Percentiles rank a stretch among this genome's conserved stretches.
phyloP scores from a whole-genome alignment of 305 asterid species.

The Petunia hybrid region DNA sequence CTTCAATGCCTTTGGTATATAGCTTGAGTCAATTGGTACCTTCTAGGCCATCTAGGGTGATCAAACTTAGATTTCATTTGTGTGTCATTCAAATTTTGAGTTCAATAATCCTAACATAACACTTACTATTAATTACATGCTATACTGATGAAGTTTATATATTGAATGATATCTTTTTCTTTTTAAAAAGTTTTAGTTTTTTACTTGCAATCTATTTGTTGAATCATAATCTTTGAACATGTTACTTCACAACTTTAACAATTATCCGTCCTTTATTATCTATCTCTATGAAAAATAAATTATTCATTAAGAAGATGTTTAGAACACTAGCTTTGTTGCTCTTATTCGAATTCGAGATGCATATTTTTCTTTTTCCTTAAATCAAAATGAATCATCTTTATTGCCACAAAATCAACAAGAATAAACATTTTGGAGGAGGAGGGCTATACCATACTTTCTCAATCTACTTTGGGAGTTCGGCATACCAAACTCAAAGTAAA shows the following conservation, averaged over 20 bases:
- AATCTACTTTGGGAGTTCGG: no score
- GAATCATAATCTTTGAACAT: neutral
- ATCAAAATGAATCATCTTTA: no score
- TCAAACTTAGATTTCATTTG: neutral
- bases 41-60: conserved; percentile 9
- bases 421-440: no score
- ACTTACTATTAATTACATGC: neutral
- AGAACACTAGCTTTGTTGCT: neutral
- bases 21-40: conserved; percentile 1
- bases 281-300: neutral
- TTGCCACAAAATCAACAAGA: no score
- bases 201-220: neutral
- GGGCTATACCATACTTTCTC: no score
- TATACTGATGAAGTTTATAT: neutral
- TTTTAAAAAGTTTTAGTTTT: neutral
- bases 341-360: no score
- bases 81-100: neutral
- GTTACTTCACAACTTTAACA: neutral
- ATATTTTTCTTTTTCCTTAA: no score
- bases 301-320: neutral
- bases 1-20: conserved; percentile 16
- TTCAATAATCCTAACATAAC: neutral
- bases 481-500: no score
- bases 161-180: neutral
- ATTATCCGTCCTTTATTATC: neutral